These are phyloP conservation scores for Pachysandra terminalis DNA, from an alignment of 164 flowering plant genomes.

Conservation along the genomic window DNA sequence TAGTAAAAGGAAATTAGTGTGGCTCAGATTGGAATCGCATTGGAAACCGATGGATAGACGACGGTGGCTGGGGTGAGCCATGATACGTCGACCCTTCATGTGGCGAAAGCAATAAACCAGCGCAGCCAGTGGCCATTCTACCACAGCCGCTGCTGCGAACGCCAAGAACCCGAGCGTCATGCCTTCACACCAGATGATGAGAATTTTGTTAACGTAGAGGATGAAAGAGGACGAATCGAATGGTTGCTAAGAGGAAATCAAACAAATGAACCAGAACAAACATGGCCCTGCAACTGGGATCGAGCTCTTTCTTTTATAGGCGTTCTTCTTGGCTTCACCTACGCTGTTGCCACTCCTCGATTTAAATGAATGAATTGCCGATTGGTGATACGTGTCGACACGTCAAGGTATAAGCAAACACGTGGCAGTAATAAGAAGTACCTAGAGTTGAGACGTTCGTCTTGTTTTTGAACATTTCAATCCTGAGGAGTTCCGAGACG, in stretches of 20 bases:
- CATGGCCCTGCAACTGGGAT: neutral
- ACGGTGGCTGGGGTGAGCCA: constrained; percentile 81
- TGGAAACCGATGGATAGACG: constrained; percentile 58
- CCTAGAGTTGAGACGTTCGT: too few species aligned
- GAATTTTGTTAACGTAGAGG: neutral
- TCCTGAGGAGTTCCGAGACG: too few species aligned
- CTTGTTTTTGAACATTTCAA: too few species aligned
- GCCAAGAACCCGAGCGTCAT: constrained; percentile 58
- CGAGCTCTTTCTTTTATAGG: neutral
- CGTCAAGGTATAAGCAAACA: neutral
- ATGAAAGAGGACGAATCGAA: neutral
- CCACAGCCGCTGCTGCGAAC: constrained; percentile 59
- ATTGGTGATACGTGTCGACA: neutral
- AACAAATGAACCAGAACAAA: neutral
- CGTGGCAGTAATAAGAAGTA: too few species aligned
- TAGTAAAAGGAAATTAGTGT: too few species aligned
- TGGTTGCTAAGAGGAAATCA: neutral
- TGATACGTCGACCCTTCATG: constrained; percentile 71
- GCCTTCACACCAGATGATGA: neutral
- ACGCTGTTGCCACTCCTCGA: too few species aligned
- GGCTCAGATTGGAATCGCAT: constrained; percentile 59
- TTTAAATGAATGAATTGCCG: too few species aligned
- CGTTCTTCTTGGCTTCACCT: neutral
- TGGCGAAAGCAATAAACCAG: constrained; percentile 63
- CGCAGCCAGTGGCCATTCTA: constrained; percentile 88